Percentiles rank a stretch among this genome's conserved stretches.
Evolutionary conservation across 768 basidiomycete genomes (phyloP).

Genomic region (Dendrothele bispora): DNA sequence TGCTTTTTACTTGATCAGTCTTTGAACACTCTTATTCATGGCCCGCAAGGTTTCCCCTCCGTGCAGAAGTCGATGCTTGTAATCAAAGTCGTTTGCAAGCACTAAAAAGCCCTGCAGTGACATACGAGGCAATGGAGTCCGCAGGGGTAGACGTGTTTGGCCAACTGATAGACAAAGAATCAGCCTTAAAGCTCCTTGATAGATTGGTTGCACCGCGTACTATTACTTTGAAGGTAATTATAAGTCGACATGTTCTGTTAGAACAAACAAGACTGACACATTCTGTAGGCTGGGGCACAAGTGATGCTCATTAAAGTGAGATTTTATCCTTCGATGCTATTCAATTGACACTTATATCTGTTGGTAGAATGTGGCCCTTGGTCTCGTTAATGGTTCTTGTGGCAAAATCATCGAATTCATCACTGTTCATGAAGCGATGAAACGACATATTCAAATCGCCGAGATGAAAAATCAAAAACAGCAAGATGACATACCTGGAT

Average conservation of each 20-base stretch:
- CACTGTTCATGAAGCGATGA: conserved; percentile 44
- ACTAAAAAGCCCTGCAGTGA: conserved; percentile 36
- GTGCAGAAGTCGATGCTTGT: conserved; percentile 73
- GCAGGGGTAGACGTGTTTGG: conserved; percentile 41
- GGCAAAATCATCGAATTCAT: conserved; percentile 54
- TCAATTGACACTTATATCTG: not conserved
- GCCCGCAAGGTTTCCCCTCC: conserved; percentile 66
- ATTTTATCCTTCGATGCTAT: not conserved
- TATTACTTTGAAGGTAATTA: conserved; percentile 50
- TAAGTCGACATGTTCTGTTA: not conserved
- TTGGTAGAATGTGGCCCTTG: conserved; percentile 65
- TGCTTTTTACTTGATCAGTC: not conserved
- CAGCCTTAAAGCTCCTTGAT: conserved; percentile 41
- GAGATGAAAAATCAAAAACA: conserved; percentile 22
- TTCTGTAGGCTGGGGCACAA: conserved; percentile 68
- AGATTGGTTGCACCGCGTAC: conserved; percentile 54
- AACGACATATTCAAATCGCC: conserved; percentile 34
- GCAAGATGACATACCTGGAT: not conserved
- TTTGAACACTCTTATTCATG: not conserved
- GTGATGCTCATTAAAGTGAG: conserved; percentile 79
- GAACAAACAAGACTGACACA: conserved; percentile 6
- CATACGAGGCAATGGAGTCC: conserved; percentile 44
- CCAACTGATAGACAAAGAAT: conserved; percentile 25
- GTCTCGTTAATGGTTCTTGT: conserved; percentile 69
- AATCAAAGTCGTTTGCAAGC: conserved; percentile 61